A percentile compares a stretch with the other conserved stretches of the same genome.
phyloP scores from a whole-genome alignment of 2,329 filamentous ascomycete genomes.

The Paraconiothyrium brasiliense region DNA sequence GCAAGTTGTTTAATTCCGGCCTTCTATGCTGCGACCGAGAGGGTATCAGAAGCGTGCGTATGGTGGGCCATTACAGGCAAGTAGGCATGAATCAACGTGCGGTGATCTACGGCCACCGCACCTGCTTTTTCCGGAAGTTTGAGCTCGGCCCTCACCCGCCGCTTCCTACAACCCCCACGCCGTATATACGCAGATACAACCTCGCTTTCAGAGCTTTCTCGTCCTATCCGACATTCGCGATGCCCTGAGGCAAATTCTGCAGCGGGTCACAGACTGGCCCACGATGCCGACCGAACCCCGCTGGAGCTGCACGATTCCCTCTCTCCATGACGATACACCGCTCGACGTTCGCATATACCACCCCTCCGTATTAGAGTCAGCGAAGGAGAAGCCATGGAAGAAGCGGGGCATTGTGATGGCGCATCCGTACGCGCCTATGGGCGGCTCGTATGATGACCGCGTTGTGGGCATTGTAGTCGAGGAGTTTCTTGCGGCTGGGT shows the following conservation, averaged over 20 bases:
- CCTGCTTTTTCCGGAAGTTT: not conserved
- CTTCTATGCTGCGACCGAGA: no score
- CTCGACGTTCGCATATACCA: slow-evolving; percentile 89
- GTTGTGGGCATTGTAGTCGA: slow-evolving; percentile 74
- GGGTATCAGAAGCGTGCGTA: no score
- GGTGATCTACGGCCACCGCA: not conserved
- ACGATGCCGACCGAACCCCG: slow-evolving; percentile 40
- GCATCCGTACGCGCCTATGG: slow-evolving; percentile 90
- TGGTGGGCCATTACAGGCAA: no score
- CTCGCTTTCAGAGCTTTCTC: no score
- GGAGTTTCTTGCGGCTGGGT: slow-evolving; percentile 74
- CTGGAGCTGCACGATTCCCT: slow-evolving; percentile 79
- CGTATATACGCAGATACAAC: not conserved
- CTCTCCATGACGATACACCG: slow-evolving; percentile 77
- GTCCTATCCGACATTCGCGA: slow-evolving; percentile 15
- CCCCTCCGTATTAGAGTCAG: slow-evolving; percentile 31
- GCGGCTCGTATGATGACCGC: slow-evolving; percentile 84
- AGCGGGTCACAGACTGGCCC: slow-evolving; percentile 37
- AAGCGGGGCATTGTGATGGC: slow-evolving; percentile 74
- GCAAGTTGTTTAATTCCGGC: no score
- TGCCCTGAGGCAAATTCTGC: slow-evolving; percentile 31
- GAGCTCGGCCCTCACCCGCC: not conserved
- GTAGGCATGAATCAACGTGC: no score
- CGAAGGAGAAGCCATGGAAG: slow-evolving; percentile 35
- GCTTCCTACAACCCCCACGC: not conserved